Base-by-base conservation (phyloP, 805 yeast genomes). In the Metschnikowia cerradonensis region DNA sequence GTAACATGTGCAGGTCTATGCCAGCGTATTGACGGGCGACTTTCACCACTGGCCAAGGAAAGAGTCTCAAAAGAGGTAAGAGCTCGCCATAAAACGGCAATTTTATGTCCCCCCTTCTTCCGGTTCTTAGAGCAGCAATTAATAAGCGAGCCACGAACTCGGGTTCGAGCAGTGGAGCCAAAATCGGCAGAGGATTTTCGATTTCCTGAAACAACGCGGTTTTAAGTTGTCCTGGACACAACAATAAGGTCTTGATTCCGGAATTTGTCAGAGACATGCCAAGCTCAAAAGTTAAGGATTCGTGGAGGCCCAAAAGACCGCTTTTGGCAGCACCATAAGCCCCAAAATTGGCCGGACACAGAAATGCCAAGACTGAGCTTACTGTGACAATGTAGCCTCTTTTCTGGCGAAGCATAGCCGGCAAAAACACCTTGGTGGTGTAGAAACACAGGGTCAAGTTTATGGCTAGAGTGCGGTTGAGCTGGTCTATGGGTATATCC, bases 271-370 rank as follows among this genome's bases (percentile, higher is more conserved):
- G 67, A 0, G 81, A 79, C 0, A 79, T 75, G 0, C 86, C 84
- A 30, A 87, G 62, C 65, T 87, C 94, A 60, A 81, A 82, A 0
- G 87, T 80, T 34, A 92, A 68, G 0, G 92, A 83, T 63, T 88
- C 96, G 64, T 91, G 97, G 39, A 90, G 68, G 0, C 92, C 90
- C 47, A 92, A 81, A 30, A 89, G 67, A 0, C 95, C 97, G 0
- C 96, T 84, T 64, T 92, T 92, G 14, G 96, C 80, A 0, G 97
- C 96, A 0, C 96, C 96, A 62, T 92, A 92, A 0, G 87, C 87
- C 41, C 84, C 84, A 51, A 89, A 73, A 20, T 86, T 74, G 8
- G 96, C 91, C 0, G 97, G 97, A 0, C 94, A 78, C 74, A 88
- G 77, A 55, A 85, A 83, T 0, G 97, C 97, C 49, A 92, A 71